These are phyloP conservation scores for Penicillium sp. DNA, from an alignment of 2,329 filamentous ascomycete species.

Conservation along the genomic window DNA sequence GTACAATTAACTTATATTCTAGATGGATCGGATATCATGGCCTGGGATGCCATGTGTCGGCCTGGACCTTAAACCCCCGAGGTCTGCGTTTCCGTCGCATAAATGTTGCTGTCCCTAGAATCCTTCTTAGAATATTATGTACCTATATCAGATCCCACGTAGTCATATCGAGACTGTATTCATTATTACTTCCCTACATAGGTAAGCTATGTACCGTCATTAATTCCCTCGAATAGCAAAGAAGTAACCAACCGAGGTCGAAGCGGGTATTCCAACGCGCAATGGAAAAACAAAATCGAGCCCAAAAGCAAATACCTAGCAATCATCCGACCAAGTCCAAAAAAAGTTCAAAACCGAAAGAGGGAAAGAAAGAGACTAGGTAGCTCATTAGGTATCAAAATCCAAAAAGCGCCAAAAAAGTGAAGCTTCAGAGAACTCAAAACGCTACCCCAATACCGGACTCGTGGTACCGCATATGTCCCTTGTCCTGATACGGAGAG, in stretches of 20 bases:
- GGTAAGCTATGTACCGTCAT: neutral
- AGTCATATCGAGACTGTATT: neutral
- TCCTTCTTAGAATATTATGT: neutral
- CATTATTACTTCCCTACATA: neutral
- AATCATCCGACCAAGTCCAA: neutral
- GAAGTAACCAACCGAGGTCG: neutral
- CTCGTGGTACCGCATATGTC: constrained; percentile 16
- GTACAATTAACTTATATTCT: neutral
- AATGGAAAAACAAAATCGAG: neutral
- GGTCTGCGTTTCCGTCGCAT: neutral
- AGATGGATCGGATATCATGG: neutral
- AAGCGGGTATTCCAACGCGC: constrained; percentile 1
- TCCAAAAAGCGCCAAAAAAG: neutral
- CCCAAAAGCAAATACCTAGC: neutral
- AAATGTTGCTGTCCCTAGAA: neutral
- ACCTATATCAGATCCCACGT: neutral
- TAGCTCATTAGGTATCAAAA: neutral
- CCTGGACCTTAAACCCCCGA: neutral
- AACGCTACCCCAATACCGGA: constrained; percentile 28
- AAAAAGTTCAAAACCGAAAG: neutral
- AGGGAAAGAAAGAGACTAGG: neutral
- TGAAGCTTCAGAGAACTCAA: constrained; percentile 10
- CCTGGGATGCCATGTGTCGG: neutral
- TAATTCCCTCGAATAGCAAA: neutral
- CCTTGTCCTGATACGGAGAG: constrained; percentile 3